Evolutionary conservation across 306 rosid genomes (phyloP).

Genomic region (Pyrus communis): DNA sequence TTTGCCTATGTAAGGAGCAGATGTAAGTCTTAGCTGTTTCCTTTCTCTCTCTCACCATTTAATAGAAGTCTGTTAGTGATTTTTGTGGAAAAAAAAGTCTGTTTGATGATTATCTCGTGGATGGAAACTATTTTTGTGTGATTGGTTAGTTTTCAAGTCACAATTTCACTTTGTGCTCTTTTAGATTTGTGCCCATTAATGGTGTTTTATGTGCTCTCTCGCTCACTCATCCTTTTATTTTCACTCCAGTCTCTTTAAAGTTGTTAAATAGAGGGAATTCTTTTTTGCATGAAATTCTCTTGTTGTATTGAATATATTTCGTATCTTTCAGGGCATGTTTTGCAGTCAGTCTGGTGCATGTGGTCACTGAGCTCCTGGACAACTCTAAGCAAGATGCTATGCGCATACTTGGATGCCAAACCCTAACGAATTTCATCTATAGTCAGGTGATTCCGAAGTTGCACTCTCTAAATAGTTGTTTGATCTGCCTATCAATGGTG

Average conservation of each 20-base stretch:
- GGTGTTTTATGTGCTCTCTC: neutral
- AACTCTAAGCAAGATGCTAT: slow-evolving; percentile 67
- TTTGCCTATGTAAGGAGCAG: slow-evolving; percentile 77
- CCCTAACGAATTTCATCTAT: slow-evolving; percentile 67
- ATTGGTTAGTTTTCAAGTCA: too few relatives aligned
- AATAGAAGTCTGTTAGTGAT: neutral
- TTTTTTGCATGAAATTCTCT: neutral
- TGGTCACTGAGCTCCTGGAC: slow-evolving; percentile 63
- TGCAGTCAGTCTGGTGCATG: slow-evolving; percentile 69
- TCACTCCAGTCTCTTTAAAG: neutral
- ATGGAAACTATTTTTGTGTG: neutral
- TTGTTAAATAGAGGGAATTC: neutral
- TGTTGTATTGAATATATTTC: neutral
- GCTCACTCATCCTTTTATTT: neutral
- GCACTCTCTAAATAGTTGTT: neutral
- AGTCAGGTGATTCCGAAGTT: slow-evolving; percentile 50
- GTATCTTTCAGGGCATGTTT: slow-evolving; percentile 68
- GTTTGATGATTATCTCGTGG: neutral
- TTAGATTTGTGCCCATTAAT: neutral
- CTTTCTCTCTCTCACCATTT: neutral
- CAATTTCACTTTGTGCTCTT: neutral
- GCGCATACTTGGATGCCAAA: slow-evolving; percentile 78
- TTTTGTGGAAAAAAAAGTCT: neutral
- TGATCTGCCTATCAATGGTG: neutral
- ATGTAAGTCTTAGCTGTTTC: slow-evolving; percentile 58